A percentile compares a stretch with the other conserved stretches of the same genome.
Conservation (phyloP, 805 yeast genomes). For the Blastobotrys parvus region DNA sequence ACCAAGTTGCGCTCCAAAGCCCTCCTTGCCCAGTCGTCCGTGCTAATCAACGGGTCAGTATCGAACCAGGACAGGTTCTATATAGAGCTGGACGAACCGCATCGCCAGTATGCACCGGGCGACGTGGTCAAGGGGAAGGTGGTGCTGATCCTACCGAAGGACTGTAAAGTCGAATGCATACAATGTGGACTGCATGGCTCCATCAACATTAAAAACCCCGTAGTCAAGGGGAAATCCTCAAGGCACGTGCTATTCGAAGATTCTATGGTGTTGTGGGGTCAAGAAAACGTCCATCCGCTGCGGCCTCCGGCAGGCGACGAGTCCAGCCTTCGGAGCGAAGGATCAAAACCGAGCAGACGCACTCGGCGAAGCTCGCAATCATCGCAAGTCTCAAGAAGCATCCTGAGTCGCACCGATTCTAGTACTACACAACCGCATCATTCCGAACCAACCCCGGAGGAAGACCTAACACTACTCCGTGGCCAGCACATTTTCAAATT, state of each 20-base stretch:
- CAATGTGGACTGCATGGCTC: conserved; percentile 23
- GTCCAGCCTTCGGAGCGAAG: background rate
- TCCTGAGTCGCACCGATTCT: background rate
- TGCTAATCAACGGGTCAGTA: background rate
- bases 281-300: too few relatives aligned
- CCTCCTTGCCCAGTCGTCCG: background rate
- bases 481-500: conserved; percentile 90
- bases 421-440: background rate
- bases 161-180: conserved; percentile 17
- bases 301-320: background rate
- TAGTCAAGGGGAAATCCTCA: conserved; percentile 24
- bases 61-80: conserved; percentile 39
- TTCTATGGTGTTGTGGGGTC: conserved; percentile 20
- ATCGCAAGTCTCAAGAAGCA: background rate
- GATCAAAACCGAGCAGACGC: background rate
- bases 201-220: conserved; percentile 22
- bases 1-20: conserved; percentile 13
- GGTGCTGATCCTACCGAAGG: conserved; percentile 24
- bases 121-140: conserved; percentile 39
- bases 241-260: conserved; percentile 25
- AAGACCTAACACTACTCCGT: conserved; percentile 12
- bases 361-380: background rate
- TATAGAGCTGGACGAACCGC: conserved; percentile 66
- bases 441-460: background rate
- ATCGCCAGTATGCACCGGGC: conserved; percentile 70